Evolutionary conservation across 148 eudicot species (phyloP), one percentile per base, ranked within the genome.

Genomic region (Chenopodium berlandieri): DNA sequence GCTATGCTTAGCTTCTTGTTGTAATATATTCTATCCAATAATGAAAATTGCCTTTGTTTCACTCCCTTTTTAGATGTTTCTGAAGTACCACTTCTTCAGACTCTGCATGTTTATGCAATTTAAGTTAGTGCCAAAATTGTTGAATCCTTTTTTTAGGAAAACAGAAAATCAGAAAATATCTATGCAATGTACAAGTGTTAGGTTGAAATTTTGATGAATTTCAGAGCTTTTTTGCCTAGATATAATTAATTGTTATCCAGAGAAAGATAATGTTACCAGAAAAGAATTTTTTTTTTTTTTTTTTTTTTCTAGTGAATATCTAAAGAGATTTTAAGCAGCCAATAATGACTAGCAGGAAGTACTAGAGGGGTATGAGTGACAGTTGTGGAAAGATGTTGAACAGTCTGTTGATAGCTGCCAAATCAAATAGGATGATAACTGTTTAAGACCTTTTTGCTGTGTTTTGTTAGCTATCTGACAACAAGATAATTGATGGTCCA

Each of bases 21-120:
- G 87, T 85, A 84, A 78, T 47, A 78, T 81, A 85, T 80, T 66
- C 76, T 34, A 67, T 81, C 84, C 31, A 84, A 85, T 81, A 78
- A 85, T 78, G 78, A 78, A 66, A 80, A 82, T 56, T 31, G 73
- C 56, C 47, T 48, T 79, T 14, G 20, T 14, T 34, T 76, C 75
- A 54, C 82, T 58, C n/a, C 25, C 12, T n/a, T 10, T 50, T 58
- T 62, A 17, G 34, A 13, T 31, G 7, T 19, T 47, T 64, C 34
- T 23, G 25, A 64, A 62, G 22, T 64, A 12, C 54, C 40, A 73
- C 44, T 23, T 25, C 62, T 50, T 14, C 4, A 50, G 12, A 25
- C 62, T 56, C 62, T 50, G 54, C 2, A 9, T 13, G 12, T 50
- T 56, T 16, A 12, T 17, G 6, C 62, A 1, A 62, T 62, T 9